Conservation (phyloP, 2,329 filamentous ascomycete genomes). For the Arthrobotrys megalospora region DNA sequence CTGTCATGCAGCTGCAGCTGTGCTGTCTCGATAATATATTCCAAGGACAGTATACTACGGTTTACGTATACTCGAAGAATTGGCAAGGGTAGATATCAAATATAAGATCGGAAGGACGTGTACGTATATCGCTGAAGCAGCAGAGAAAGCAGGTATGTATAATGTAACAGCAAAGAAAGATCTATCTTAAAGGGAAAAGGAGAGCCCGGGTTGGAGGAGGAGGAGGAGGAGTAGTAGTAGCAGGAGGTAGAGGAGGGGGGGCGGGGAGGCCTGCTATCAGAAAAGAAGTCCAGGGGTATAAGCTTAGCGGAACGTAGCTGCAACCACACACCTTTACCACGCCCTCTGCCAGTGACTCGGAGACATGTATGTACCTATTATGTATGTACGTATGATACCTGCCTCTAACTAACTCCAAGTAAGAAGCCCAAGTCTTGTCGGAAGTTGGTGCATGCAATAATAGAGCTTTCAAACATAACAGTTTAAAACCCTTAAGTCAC, state of each 20-base stretch:
- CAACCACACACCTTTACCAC: slow-evolving; percentile 11
- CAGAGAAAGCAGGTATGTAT: not conserved
- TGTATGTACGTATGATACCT: not conserved
- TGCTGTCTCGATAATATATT: slow-evolving; percentile 16
- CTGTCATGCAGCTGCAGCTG: slow-evolving; percentile 18
- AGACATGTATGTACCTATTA: not conserved
- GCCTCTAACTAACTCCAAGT: not conserved
- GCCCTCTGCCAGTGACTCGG: not conserved
- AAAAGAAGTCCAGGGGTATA: slow-evolving; percentile 34
- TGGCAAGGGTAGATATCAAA: not conserved
- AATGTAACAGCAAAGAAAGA: slow-evolving; percentile 1
- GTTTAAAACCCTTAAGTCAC: not conserved
- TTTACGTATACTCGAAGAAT: not conserved
- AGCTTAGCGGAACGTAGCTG: slow-evolving; percentile 21
- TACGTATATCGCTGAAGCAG: not conserved
- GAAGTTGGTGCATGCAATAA: slow-evolving; percentile 1
- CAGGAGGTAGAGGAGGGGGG: slow-evolving; percentile 9
- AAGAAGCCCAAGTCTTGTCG: too few species aligned
- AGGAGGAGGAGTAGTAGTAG: slow-evolving; percentile 36
- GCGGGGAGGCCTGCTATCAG: slow-evolving; percentile 17
- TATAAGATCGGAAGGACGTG: not conserved
- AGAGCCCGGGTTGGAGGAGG: slow-evolving; percentile 20
- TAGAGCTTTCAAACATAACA: slow-evolving; percentile 6
- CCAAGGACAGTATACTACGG: not conserved
- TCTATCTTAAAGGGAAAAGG: not conserved